Evolutionary conservation across 192 early-diverging fungal species (phyloP), one percentile per base, ranked within the genome.

Genomic region (Coemansia brasiliensis): DNA sequence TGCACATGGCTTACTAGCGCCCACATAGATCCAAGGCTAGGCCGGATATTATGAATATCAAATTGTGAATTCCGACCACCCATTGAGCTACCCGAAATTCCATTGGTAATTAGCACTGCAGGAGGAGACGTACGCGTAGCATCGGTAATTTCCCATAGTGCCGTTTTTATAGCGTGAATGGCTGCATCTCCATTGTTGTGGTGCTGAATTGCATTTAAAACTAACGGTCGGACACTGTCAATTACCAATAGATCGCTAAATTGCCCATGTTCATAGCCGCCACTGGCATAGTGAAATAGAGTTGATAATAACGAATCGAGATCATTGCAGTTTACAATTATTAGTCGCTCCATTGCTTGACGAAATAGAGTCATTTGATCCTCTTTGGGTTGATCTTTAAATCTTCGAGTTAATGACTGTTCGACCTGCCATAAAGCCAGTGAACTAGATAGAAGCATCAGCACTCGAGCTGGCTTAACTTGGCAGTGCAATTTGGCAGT

Each of bases 11-110:
- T 76, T 13, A 63, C 59, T 46, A 66, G 43, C 12, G 51, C 58
- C 74, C 74, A 76, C 4, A 53, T 32, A 27, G 55, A 1, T 10
- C 74, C 74, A 1, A 76, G 58, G 13, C 74, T 70, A 20, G 74
- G 74, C 53, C 66, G 73, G 2, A 69, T 40, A 11, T 24, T 39
- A n/a, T 16, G 26, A 11, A 24, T 51, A 10, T 42, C 41, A 13
- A 29, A 18, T 2, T 7, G 49, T 16, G 18, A 4, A 32, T 51
- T 20, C 15, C 18, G 7, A 29, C 32, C 26, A 18, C 46, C 46
- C 7, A 12, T 22, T 49, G 46, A 11, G 5, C 37, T n/a, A 3
- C 8, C 17, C 35, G 73, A 61, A 13, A 78, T 55, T 7, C 69
- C 74, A 20, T 78, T 78, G 6, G 56, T 66, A n/a, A 78, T 43